phyloP scores from a whole-genome alignment of 257 asterid species.

The Solanum pennellii region DNA sequence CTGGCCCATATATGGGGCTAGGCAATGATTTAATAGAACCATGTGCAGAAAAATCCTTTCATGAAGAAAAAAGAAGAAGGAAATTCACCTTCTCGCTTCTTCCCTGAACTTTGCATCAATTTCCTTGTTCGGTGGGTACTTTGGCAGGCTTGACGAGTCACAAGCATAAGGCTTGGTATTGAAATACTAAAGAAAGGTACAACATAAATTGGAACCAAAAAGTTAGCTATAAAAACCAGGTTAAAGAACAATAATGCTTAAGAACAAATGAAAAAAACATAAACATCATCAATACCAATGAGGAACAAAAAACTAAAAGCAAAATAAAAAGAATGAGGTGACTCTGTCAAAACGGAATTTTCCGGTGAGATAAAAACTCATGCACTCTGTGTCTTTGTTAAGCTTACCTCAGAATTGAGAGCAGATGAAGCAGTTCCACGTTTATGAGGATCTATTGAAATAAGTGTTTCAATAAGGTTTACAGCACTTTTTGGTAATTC shows the following conservation, averaged over 20 bases:
- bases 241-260: not conserved
- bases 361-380: not conserved
- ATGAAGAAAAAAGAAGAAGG: not conserved
- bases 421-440: conserved; percentile 78
- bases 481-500: conserved; percentile 72
- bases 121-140: conserved; percentile 89
- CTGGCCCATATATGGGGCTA: not conserved
- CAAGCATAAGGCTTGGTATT: conserved; percentile 61
- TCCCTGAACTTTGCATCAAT: conserved; percentile 89
- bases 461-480: conserved; percentile 52
- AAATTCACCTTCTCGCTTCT: conserved; percentile 47
- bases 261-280: not conserved
- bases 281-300: not conserved
- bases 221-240: not conserved
- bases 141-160: conserved; percentile 72
- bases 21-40: not conserved
- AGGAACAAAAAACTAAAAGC: not conserved
- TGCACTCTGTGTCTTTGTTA: not conserved
- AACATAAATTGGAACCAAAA: not conserved
- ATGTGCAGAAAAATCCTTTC: not conserved
- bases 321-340: not conserved
- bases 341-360: not conserved
- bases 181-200: conserved; percentile 44
- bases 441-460: conserved; percentile 55
- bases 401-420: conserved; percentile 53